Base-by-base conservation (phyloP, 1,284 basidiomycete species). In the Cryptococcus wingfieldii region DNA sequence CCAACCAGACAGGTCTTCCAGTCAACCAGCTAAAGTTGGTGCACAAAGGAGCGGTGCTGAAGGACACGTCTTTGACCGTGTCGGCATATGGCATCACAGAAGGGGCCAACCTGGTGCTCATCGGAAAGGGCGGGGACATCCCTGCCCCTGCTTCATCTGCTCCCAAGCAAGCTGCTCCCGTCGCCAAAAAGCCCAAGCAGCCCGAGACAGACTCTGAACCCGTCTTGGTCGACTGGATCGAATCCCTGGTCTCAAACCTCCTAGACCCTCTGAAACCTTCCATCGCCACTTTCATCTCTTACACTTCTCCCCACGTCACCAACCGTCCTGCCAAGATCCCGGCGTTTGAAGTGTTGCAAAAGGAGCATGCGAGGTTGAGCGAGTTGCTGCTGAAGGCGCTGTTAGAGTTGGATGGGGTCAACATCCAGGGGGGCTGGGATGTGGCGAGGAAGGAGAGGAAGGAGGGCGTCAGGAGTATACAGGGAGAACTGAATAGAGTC, bases 361-460 rank as follows among this genome's bases (percentile, higher is more conserved):
- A 68, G 53, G 72, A 75, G 58, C 75, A 78, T 56, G 71, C 77
- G 37, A 67, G 74, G 43, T 61, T 79, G 38, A 71, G 67, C 14
- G 79, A 80, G 59, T 55, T 75, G 48, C 63, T 80, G 8, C 60
- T 80, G n/a, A 76, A 78, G 53, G 75, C 72, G 2, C 55, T 80
- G 49, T 63, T 80, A 48, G 76, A 78, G 59, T 62, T 80, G 39
- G 79, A 80, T 64, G 73, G 74, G 37, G 70, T 80, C 44, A 75
- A 79, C 48, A 75, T 80, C 34, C 76, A 75, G 4, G 31, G 50
- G 7, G 69, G 63, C 37, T 80, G 77, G 71, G 62, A 59, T 6
- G 66, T 75, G n/a, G 79, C 79, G 27, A 69, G 79, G 50, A 64
- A 68, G 57, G 77, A 75, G 60, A 66, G 79, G 53, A 80, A 80